Base-by-base conservation (phyloP, 2,329 filamentous ascomycete species). In the Lojkania enalia region DNA sequence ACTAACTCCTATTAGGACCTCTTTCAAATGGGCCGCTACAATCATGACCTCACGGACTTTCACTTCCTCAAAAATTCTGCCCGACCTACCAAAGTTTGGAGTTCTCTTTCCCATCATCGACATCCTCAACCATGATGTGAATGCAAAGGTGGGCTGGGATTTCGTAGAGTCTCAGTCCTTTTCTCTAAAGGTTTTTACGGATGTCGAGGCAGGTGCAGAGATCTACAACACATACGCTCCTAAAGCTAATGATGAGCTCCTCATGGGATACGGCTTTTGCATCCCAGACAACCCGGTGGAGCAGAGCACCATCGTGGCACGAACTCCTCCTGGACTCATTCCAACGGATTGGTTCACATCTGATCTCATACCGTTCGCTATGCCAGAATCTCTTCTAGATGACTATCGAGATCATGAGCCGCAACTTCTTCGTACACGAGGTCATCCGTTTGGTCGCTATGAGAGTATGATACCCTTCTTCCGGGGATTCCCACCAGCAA, bases 181-280 rank as follows among this genome's bases (percentile, higher is more conserved):
- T 47, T 63, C 63, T 7, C 57, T 79, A 16, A 64, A 63, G 6
- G 49, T 71, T 19, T 60, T 67, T 3, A 63, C 72, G 3, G 44
- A 45, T 0, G 51, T 74, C 2, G 29, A 54, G 3, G 48, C 61
- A 3, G 74, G 72, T 2, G 62, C 67, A 3, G 71, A 79, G 48
- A 59, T 80, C 2, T 76, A 69, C 62, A 80, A 80, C 57, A 80
- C 80, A 52, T 80, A 80, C 43, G 77, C 73, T 0, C 72, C 76
- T 1, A 79, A 79, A 51, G 66, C 71, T 4, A 80, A 80, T 39
- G 76, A 77, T 49, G 76, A 80, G 53, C 61, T 80, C 2, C 61
- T 80, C 2, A 70, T 77, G 35, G 77, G 77, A 3, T 80, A 80
- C 44, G 77, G 77, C 3, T 80, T 80, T 59, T 75, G 72, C 46